A percentile compares a stretch with the other conserved stretches of the same genome.
Evolutionary conservation across 1,284 basidiomycete species (phyloP).

Genomic region (Rhodotorula sp.): DNA sequence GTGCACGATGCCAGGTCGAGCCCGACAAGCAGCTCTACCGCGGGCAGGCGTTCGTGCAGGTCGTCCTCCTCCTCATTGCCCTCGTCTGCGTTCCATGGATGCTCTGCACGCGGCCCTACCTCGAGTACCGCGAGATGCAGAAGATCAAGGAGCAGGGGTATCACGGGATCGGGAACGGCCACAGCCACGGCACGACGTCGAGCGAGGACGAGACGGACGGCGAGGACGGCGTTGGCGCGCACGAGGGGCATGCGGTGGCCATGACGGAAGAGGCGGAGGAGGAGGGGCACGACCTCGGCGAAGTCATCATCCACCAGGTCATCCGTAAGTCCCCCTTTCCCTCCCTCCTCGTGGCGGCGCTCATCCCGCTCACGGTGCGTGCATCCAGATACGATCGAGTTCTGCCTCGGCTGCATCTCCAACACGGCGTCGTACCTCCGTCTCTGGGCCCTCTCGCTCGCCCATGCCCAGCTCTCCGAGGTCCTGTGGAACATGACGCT

Average conservation of each 20-base stretch:
- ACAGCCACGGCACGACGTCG: conserved; percentile 56
- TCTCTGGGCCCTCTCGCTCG: conserved; percentile 96
- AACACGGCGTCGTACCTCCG: conserved; percentile 99
- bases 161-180: conserved; percentile 59
- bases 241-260: conserved; percentile 51
- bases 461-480: conserved; percentile 96
- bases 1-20: conserved; percentile 58
- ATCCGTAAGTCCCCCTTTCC: conserved; percentile 63
- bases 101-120: conserved; percentile 89
- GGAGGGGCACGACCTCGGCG: conserved; percentile 77
- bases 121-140: conserved; percentile 87
- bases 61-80: conserved; percentile 76
- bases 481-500: conserved; percentile 62
- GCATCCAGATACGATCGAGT: conserved; percentile 75
- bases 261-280: conserved; percentile 42
- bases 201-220: conserved; percentile 60
- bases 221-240: conserved; percentile 67
- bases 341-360: conserved; percentile 26
- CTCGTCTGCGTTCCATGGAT: conserved; percentile 93
- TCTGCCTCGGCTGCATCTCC: conserved; percentile 96
- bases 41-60: conserved; percentile 86
- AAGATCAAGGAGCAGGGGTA: conserved; percentile 84
- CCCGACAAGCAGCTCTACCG: conserved; percentile 72
- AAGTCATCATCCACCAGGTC: conserved; percentile 93
- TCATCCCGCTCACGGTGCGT: background rate